A percentile compares a stretch with the other conserved stretches of the same genome.
Evolutionary conservation across 1,284 basidiomycete genomes (phyloP).

Genomic region (Tilletia setariae): DNA sequence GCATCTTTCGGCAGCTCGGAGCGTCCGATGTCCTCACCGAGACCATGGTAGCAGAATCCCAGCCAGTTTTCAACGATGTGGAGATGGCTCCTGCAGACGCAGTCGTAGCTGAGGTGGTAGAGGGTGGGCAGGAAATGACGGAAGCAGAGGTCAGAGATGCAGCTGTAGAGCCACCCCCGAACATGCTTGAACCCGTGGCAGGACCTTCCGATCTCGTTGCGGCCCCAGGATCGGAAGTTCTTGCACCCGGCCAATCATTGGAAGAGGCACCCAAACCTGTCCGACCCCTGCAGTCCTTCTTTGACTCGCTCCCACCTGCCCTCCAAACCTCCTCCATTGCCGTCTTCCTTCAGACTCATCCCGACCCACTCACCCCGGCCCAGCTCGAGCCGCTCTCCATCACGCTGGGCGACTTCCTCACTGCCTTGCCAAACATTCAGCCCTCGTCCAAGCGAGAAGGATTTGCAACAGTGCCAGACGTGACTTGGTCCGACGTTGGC

Average conservation of each 20-base stretch:
- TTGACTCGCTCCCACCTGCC: slow-evolving; percentile 52
- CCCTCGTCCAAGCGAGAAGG: slow-evolving; percentile 96
- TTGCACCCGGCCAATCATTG: background rate
- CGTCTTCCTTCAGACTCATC: slow-evolving; percentile 81
- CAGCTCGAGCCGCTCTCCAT: slow-evolving; percentile 79
- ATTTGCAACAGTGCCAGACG: slow-evolving; percentile 91
- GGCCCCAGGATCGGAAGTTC: background rate
- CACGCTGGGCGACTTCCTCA: slow-evolving; percentile 66
- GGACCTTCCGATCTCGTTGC: background rate
- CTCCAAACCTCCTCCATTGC: slow-evolving; percentile 71
- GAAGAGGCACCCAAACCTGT: slow-evolving; percentile 22
- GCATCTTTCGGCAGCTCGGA: slow-evolving; percentile 81
- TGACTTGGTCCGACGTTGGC: slow-evolving; percentile 93
- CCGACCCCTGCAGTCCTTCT: slow-evolving; percentile 57
- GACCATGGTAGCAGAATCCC: slow-evolving; percentile 21
- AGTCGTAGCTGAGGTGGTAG: background rate
- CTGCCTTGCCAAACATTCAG: slow-evolving; percentile 79
- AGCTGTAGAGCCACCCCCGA: background rate
- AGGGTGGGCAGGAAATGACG: no score
- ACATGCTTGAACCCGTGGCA: no score
- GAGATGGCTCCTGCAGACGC: slow-evolving; percentile 1
- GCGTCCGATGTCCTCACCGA: background rate
- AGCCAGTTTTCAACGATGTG: background rate
- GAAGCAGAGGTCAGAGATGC: no score
- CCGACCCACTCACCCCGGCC: slow-evolving; percentile 69